phyloP scores from a whole-genome alignment of 805 yeast species.

The Tetrapisispora phaffii region DNA sequence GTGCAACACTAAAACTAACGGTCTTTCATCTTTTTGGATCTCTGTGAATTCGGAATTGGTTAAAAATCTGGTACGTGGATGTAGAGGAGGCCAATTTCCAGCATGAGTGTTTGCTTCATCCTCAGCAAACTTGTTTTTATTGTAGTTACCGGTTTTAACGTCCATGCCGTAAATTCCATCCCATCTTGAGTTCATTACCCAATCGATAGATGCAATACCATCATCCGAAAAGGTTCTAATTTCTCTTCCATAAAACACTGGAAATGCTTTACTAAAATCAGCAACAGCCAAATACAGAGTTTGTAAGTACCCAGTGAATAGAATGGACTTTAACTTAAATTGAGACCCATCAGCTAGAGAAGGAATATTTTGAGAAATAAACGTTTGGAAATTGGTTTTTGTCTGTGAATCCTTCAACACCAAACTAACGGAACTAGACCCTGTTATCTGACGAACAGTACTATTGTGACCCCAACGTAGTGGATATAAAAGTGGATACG shows the following conservation, averaged over 20 bases:
- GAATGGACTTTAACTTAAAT: slow-evolving; percentile 49
- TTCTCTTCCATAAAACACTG: slow-evolving; percentile 65
- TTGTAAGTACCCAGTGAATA: slow-evolving; percentile 66
- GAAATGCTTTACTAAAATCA: slow-evolving; percentile 39
- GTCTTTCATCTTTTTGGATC: slow-evolving; percentile 29
- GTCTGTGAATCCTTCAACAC: slow-evolving; percentile 12
- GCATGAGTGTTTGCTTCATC: slow-evolving; percentile 34
- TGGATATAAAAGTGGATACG: slow-evolving; percentile 15
- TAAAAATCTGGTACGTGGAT: slow-evolving; percentile 57
- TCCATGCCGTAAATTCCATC: slow-evolving; percentile 9
- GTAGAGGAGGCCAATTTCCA: slow-evolving; percentile 48
- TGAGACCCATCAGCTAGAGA: slow-evolving; percentile 38
- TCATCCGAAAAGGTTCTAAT: slow-evolving; percentile 49
- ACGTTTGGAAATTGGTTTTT: slow-evolving; percentile 14
- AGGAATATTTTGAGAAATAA: slow-evolving; percentile 30
- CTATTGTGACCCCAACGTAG: slow-evolving; percentile 29
- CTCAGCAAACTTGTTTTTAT: slow-evolving; percentile 21
- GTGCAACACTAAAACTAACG: slow-evolving; percentile 52
- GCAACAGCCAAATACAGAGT: slow-evolving; percentile 57
- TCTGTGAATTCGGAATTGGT: slow-evolving; percentile 35
- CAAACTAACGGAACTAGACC: slow-evolving; percentile 11
- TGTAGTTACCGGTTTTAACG: slow-evolving; percentile 6
- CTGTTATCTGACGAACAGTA: slow-evolving; percentile 21
- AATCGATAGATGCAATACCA: slow-evolving; percentile 68
- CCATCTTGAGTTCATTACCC: slow-evolving; percentile 34